phyloP scores from a whole-genome alignment of 495 filamentous ascomycete genomes.

The Trichoderma erinaceum region DNA sequence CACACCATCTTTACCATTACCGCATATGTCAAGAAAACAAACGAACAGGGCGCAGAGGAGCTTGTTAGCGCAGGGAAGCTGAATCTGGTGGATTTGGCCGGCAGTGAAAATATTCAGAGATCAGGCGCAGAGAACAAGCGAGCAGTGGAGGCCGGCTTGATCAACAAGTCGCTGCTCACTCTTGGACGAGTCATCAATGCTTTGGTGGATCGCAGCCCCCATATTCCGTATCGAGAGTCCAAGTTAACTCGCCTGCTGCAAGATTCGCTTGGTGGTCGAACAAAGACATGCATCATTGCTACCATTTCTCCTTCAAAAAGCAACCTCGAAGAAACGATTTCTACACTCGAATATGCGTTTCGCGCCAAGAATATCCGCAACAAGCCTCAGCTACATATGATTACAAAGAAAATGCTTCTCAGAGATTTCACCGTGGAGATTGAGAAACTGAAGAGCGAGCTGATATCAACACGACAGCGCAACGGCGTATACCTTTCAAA shows the following conservation, averaged over 20 bases:
- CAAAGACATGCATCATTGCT: constrained; percentile 97
- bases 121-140: constrained; percentile 97
- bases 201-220: constrained; percentile 79
- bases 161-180: constrained; percentile 95
- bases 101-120: constrained; percentile 94
- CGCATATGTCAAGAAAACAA: constrained; percentile 71
- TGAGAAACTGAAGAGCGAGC: constrained; percentile 84
- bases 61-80: constrained; percentile 90
- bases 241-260: constrained; percentile 92
- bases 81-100: constrained; percentile 92
- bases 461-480: constrained; percentile 86
- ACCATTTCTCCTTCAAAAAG: constrained; percentile 90
- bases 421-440: constrained; percentile 90
- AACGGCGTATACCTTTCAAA: constrained; percentile 91
- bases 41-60: constrained; percentile 69
- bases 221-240: constrained; percentile 95
- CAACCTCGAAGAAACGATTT: constrained; percentile 96
- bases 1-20: constrained; percentile 97
- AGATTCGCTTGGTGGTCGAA: constrained; percentile 90
- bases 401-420: constrained; percentile 87
- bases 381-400: constrained; percentile 88
- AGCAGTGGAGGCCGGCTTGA: constrained; percentile 88
- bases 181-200: constrained; percentile 97
- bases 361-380: constrained; percentile 97
- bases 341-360: constrained; percentile 94